Base-by-base conservation (phyloP, 164 flowering plant genomes). In the Berberis thunbergii region DNA sequence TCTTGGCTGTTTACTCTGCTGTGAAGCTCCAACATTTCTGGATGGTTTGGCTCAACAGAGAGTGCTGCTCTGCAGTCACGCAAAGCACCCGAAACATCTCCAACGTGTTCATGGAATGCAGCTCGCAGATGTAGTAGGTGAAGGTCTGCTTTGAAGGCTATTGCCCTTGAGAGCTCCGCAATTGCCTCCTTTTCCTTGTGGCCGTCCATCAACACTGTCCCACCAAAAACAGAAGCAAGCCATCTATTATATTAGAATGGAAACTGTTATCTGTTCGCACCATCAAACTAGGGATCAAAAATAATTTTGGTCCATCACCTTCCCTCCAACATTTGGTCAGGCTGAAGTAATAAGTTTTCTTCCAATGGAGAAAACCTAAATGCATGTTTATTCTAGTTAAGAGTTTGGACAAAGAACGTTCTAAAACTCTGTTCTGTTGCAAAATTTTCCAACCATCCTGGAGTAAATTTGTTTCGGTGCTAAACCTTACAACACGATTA, bases 1-100 rank as follows among this genome's bases (percentile, higher is more conserved):
- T 94, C 97, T 64, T 83, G 96, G 76, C 86, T 82, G 89, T 87
- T 84, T 49, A 89, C 96, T 39, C 96, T 93, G 74, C 84, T 89
- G 65, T 81, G 99, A 66, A 94, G 88, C 65, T 94, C 95, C 57
- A 91, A 68, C 88, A 94, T 91, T 65, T 91, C 99, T 73, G 77
- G 99, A 77, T 94, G 97, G 72, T 84, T 85, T 8, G 99, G 99
- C 49, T 94, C 97, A 3, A 94, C 88, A 6, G 97, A 91, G 55
- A 94, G 96, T 10, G 97, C 94, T 26, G 99, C 97, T 41, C 96
- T 79, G 66, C 99, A 91, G 73, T 95, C 99, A 41, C 99, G 73
- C 10, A 91, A 70, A 0, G 97, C 97, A 4, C 88, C 86, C 54
- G 74, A 45, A 4, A 82, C 90, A 70, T 95, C 88, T 1, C 92